These are phyloP conservation scores for Cornus florida DNA, from an alignment of 148 eudicot genomes.

Conservation along the genomic window DNA sequence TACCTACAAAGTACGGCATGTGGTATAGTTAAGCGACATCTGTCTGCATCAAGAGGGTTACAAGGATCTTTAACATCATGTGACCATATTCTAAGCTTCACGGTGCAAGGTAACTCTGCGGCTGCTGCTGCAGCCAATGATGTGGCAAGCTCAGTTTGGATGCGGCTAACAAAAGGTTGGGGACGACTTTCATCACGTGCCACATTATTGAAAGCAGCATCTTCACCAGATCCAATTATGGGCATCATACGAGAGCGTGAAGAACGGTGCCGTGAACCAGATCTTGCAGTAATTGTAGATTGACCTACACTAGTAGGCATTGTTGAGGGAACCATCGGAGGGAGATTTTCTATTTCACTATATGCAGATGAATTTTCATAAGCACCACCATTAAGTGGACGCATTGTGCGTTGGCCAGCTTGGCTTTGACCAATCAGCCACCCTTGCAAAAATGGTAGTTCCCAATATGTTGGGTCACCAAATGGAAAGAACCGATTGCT, in stretches of 20 bases:
- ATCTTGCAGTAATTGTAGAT: constrained; percentile 40
- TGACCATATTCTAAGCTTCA: constrained; percentile 94
- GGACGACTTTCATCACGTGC: constrained; percentile 46
- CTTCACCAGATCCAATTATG: constrained; percentile 38
- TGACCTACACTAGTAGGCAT: constrained; percentile 33
- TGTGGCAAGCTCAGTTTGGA: constrained; percentile 83
- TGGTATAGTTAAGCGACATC: constrained; percentile 81
- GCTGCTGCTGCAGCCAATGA: constrained; percentile 91
- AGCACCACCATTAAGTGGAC: constrained; percentile 42
- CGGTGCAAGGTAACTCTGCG: constrained; percentile 96
- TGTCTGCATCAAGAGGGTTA: constrained; percentile 63
- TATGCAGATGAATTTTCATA: constrained; percentile 40
- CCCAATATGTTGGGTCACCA: constrained; percentile 82
- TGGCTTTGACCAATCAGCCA: constrained; percentile 98
- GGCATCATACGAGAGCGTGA: constrained; percentile 46
- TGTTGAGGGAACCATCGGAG: constrained; percentile 30
- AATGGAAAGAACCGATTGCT: constrained; percentile 70
- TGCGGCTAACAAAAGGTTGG: constrained; percentile 59
- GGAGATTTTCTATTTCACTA: constrained; percentile 35
- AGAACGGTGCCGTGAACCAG: constrained; percentile 50
- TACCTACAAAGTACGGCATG: constrained; percentile 99
- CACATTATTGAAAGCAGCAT: constrained; percentile 27
- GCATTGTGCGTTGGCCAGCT: constrained; percentile 73
- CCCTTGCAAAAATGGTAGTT: constrained; percentile 91
- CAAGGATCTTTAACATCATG: constrained; percentile 81